phyloP scores from a whole-genome alignment of 805 yeast genomes.

The Kodamaea laetipori region DNA sequence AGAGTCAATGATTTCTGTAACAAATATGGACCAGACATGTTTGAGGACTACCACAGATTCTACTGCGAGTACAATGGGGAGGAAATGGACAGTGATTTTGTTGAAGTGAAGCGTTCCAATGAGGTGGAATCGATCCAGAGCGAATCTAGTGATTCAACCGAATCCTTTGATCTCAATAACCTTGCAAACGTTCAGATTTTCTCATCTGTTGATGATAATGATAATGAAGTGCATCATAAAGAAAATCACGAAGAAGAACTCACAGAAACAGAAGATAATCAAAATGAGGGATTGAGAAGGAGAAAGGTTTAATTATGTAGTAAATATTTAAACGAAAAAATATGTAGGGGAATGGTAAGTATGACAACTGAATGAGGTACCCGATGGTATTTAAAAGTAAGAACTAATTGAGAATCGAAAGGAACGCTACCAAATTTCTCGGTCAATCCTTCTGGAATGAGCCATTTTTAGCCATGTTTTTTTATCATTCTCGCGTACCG shows the following conservation, averaged over 20 bases:
- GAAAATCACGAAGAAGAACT: not conserved
- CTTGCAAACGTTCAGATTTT: constrained; percentile 35
- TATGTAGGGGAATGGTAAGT: constrained; percentile 1
- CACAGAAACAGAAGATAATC: not conserved
- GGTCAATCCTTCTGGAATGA: no score
- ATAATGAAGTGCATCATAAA: not conserved
- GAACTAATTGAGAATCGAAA: no score
- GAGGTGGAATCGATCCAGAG: constrained; percentile 2
- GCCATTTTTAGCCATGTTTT: not conserved
- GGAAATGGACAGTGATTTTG: constrained; percentile 9
- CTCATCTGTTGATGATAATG: constrained; percentile 18
- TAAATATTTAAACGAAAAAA: no score
- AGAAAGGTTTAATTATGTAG: constrained; percentile 2
- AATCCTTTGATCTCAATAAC: constrained; percentile 20
- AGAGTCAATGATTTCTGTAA: constrained; percentile 39
- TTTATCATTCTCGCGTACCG: not conserved
- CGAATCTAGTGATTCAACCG: constrained; percentile 9
- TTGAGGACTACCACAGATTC: constrained; percentile 38
- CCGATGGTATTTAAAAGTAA: no score
- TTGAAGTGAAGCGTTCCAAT: not conserved
- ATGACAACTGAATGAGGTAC: not conserved
- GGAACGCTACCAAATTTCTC: no score
- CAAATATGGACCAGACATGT: constrained; percentile 40
- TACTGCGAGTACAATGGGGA: constrained; percentile 27
- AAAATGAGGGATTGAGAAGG: constrained; percentile 2